phyloP scores from a whole-genome alignment of 192 early-diverging fungal species.

The Entomortierella parvispora region DNA sequence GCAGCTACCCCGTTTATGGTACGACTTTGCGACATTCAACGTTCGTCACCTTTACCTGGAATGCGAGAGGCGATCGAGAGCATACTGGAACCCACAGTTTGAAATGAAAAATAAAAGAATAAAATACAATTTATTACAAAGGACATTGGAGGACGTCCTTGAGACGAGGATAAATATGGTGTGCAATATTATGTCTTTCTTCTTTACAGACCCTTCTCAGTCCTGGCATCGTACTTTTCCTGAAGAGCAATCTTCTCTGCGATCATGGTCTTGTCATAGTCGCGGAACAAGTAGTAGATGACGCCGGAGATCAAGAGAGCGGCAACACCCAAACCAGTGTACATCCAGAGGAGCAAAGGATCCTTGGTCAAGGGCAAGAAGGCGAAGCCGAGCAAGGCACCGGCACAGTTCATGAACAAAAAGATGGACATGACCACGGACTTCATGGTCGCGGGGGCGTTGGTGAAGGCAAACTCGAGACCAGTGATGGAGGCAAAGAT shows the following conservation, averaged over 20 bases:
- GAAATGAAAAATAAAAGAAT: too few species aligned
- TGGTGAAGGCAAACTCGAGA: conserved; percentile 75
- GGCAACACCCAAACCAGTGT: conserved; percentile 60
- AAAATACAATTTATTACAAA: too few species aligned
- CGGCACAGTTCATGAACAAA: conserved; percentile 66
- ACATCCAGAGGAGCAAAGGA: conserved; percentile 71
- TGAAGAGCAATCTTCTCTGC: conserved; percentile 25
- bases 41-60: too few species aligned
- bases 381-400: conserved; percentile 64
- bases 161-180: too few species aligned
- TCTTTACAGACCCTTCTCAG: too few species aligned
- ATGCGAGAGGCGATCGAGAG: too few species aligned
- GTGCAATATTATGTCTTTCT: too few species aligned
- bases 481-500: conserved; percentile 76
- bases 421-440: conserved; percentile 79
- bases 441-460: conserved; percentile 70
- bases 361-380: conserved; percentile 66
- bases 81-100: too few species aligned
- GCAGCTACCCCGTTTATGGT: too few species aligned
- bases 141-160: too few species aligned
- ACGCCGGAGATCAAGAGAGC: conserved; percentile 12
- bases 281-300: conserved; percentile 22
- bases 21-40: too few species aligned
- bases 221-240: conserved; percentile 19
- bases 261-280: conserved; percentile 39